Evolutionary conservation across 2,329 filamentous ascomycete genomes (phyloP).

Genomic region (Aureobasidium sp.): DNA sequence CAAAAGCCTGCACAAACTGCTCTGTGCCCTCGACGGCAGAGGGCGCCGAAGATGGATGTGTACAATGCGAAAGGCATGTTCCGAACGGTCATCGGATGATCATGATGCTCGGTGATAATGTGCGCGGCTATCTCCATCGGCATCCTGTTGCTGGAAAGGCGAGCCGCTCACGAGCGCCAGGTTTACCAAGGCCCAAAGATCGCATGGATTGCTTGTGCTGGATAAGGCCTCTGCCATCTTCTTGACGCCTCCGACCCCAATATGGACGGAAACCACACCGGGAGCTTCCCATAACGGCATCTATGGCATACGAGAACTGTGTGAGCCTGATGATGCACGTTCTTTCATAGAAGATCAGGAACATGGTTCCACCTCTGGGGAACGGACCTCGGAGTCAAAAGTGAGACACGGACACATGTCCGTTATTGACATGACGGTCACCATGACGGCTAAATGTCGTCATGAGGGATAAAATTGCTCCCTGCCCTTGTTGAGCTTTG

Average conservation of each 20-base stretch:
- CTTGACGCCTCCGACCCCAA: neutral
- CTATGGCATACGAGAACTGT: neutral
- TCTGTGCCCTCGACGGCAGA: neutral
- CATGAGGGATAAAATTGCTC: neutral
- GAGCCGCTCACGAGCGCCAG: neutral
- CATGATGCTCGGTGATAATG: neutral
- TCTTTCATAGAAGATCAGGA: neutral
- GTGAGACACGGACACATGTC: conserved; percentile 10
- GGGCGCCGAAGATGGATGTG: neutral
- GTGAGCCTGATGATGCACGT: neutral
- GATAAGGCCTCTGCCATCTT: neutral
- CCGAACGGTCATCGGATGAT: neutral
- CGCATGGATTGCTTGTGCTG: neutral
- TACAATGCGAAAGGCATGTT: neutral
- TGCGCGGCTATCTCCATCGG: neutral
- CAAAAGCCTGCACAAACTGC: neutral
- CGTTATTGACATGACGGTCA: neutral
- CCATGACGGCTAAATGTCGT: conserved; percentile 1
- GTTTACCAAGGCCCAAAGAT: conserved; percentile 5
- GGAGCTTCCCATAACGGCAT: neutral
- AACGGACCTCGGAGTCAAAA: neutral
- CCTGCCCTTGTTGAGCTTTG: neutral
- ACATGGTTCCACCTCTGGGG: neutral
- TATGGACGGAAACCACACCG: neutral
- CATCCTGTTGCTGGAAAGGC: neutral